A percentile compares a stretch with the other conserved stretches of the same genome.
Evolutionary conservation across 495 filamentous ascomycete genomes (phyloP).

Genomic region (Polyplosphaeria fusca): DNA sequence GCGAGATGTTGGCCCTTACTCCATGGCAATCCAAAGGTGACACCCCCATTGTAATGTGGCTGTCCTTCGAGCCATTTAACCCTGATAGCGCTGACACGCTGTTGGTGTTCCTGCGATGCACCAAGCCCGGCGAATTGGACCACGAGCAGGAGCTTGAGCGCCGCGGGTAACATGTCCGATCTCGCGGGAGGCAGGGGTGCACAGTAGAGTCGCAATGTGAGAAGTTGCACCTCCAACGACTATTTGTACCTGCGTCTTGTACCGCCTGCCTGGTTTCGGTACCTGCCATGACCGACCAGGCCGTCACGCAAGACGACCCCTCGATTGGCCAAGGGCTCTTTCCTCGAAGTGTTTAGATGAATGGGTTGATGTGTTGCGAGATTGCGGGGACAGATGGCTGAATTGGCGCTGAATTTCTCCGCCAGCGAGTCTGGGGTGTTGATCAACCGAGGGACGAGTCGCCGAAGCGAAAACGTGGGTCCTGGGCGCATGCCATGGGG

Average conservation of each 20-base stretch:
- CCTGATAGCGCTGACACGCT: not conserved
- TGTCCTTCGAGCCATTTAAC: conserved; percentile 10
- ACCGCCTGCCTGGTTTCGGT: not conserved
- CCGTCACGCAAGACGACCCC: not conserved
- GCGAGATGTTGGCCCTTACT: conserved; percentile 11
- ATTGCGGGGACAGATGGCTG: not conserved
- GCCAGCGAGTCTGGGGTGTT: too few species aligned
- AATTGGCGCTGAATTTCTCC: too few species aligned
- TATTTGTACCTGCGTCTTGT: not conserved
- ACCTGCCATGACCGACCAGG: not conserved
- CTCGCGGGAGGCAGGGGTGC: not conserved
- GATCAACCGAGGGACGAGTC: too few species aligned
- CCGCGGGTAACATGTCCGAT: not conserved
- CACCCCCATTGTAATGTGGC: not conserved
- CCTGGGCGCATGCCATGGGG: too few species aligned
- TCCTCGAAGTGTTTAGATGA: not conserved
- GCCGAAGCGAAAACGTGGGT: too few species aligned
- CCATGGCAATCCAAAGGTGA: conserved; percentile 13
- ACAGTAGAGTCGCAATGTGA: not conserved
- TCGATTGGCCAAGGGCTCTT: not conserved
- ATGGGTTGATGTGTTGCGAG: not conserved
- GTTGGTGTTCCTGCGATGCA: not conserved
- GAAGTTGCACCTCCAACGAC: not conserved
- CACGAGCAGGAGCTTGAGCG: not conserved
- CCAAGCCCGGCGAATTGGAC: not conserved